Evolutionary conservation across 805 yeast species (phyloP), one percentile per base, ranked within the genome.

Genomic region (Jamesozyma lodderae): DNA sequence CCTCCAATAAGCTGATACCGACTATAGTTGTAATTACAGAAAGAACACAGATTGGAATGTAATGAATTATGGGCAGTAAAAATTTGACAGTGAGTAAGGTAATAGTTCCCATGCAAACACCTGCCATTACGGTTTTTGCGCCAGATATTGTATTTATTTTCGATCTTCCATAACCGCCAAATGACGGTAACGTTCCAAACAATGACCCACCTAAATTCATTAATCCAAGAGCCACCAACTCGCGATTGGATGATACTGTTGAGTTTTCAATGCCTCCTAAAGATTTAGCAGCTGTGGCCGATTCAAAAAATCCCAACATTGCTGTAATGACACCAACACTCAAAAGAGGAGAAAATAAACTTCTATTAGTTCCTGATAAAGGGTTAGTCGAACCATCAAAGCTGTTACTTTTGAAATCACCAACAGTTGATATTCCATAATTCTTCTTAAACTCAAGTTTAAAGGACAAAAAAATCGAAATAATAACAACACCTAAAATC

Each of bases 91-190:
- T 78, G 14, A 84, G 45, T 33, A 87, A 59, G 0, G 96, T 80
- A 4, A 79, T 66, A 2, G 74, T n/a, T 0, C 95, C 90, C 80
- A 88, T 81, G 9, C 83, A 72, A 4, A 77, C 75, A 0, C 95
- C 94, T n/a, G 92, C 73, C 55, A 80, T 66, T 9, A 88, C 88
- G 0, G 95, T 83, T 46, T 75, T 75, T 0, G 94, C 97, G 4
- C 96, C 96, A 11, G 87, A 77, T 36, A 86, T 65, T 1, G 88
- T 81, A 62, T 90, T 90, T 41, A 90, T 79, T 52, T 83, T 87
- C 14, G 95, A 81, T 51, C 97, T 72, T 2, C 96, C 97, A 54
- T 88, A 90, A 0, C 97, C 97, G 8, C 97, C 98, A 68, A 88
- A 88, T 0, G 94, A 76, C 0, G 98, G 96, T 13, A 90, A 64